Evolutionary conservation across 2,329 filamentous ascomycete species (phyloP).

Genomic region (Fonsecaea nubica): DNA sequence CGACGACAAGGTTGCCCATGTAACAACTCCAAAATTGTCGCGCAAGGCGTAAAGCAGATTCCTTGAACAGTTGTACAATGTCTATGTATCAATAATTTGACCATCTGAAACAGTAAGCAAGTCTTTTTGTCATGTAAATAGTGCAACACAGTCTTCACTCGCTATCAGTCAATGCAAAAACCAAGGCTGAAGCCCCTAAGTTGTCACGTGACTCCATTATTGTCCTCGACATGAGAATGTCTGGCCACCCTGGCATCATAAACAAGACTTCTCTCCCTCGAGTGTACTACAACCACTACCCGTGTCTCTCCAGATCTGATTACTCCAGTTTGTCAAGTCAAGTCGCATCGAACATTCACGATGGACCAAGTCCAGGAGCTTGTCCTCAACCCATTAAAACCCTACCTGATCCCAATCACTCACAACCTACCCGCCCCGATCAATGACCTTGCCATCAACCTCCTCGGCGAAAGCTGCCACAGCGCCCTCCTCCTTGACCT

Average conservation of each 20-base stretch:
- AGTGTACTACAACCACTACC: not conserved
- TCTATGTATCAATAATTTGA: not conserved
- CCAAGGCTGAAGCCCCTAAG: constrained; percentile 24
- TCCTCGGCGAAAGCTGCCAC: constrained; percentile 87
- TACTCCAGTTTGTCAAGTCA: not conserved
- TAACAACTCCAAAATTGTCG: constrained; percentile 3
- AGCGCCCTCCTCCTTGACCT: constrained; percentile 82
- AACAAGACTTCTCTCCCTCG: not conserved
- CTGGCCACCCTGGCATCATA: constrained; percentile 26
- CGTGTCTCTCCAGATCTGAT: not conserved
- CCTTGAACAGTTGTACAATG: not conserved
- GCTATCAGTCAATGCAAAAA: not conserved
- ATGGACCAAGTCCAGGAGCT: constrained; percentile 53
- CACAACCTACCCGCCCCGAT: constrained; percentile 76
- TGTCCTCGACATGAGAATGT: not conserved
- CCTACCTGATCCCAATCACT: constrained; percentile 69
- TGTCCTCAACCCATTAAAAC: constrained; percentile 53
- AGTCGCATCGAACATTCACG: constrained; percentile 5
- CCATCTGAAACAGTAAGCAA: not conserved
- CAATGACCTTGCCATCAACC: constrained; percentile 74
- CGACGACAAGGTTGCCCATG: constrained; percentile 1
- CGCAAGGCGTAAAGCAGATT: constrained; percentile 8
- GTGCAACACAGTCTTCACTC: not conserved
- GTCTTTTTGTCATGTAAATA: not conserved
- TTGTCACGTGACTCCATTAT: constrained; percentile 13